These are phyloP conservation scores for Aspergillus flavus DNA, from an alignment of 2,329 filamentous ascomycete species.

Conservation along the genomic window DNA sequence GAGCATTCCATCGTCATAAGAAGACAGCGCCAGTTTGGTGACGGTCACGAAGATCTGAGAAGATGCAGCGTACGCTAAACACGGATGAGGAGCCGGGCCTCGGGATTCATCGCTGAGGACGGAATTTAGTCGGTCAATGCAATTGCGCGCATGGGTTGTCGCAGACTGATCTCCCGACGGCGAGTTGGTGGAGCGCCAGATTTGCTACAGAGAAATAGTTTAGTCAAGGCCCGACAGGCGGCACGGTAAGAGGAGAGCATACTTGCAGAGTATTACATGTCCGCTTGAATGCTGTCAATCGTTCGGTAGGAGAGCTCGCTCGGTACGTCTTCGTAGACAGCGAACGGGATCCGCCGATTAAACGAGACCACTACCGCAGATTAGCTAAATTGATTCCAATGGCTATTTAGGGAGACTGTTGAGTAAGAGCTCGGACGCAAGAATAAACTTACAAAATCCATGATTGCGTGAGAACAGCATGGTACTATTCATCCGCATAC, in stretches of 20 bases:
- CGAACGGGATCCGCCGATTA: constrained; percentile 59
- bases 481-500: constrained; percentile 24
- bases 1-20: constrained; percentile 83
- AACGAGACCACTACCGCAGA: constrained; percentile 57
- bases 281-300: constrained; percentile 63
- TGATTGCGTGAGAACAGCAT: constrained; percentile 37
- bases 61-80: constrained; percentile 80
- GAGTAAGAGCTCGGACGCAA: not conserved
- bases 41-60: constrained; percentile 89
- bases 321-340: constrained; percentile 51
- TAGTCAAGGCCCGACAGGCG: not conserved
- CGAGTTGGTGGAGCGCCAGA: constrained; percentile 61
- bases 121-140: constrained; percentile 59
- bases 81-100: constrained; percentile 85
- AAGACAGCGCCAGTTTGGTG: constrained; percentile 83
- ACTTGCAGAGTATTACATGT: constrained; percentile 63
- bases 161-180: constrained; percentile 55
- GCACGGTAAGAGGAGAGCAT: constrained; percentile 12
- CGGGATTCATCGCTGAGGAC: constrained; percentile 88
- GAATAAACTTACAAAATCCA: constrained; percentile 48
- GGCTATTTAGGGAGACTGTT: not conserved
- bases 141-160: constrained; percentile 52
- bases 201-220: constrained; percentile 47
- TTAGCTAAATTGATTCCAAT: constrained; percentile 9
- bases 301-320: constrained; percentile 60